phyloP scores from a whole-genome alignment of 805 yeast genomes.

The Candida verbasci region DNA sequence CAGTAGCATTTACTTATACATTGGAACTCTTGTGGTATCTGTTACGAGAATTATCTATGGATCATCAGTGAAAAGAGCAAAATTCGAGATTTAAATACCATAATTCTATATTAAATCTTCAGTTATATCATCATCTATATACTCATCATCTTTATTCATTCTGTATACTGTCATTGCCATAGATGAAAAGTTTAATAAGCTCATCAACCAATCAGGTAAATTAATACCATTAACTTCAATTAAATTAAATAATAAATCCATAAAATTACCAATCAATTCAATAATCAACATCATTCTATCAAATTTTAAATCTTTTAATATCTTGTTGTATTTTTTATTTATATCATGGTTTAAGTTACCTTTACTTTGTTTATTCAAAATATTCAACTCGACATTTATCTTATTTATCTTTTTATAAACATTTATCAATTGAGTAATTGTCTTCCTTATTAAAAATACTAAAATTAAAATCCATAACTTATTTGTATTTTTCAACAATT shows the following conservation, averaged over 20 bases:
- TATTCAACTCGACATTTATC: constrained; percentile 31
- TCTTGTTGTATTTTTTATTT: constrained; percentile 33
- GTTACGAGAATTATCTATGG: too few species aligned
- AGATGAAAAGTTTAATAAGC: constrained; percentile 34
- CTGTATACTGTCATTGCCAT: constrained; percentile 46
- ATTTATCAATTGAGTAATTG: constrained; percentile 38
- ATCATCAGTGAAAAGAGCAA: too few species aligned
- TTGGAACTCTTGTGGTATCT: too few species aligned
- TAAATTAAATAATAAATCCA: constrained; percentile 36
- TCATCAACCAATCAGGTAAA: constrained; percentile 42
- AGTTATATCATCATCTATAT: constrained; percentile 38
- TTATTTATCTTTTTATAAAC: constrained; percentile 34
- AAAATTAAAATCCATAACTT: constrained; percentile 40
- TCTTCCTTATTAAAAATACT: constrained; percentile 37
- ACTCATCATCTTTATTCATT: constrained; percentile 46
- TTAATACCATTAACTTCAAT: constrained; percentile 33
- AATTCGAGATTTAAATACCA: too few species aligned
- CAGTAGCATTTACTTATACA: too few species aligned
- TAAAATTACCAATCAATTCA: constrained; percentile 38
- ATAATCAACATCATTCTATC: constrained; percentile 39
- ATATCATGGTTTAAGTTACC: constrained; percentile 20
- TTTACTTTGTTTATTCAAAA: constrained; percentile 20
- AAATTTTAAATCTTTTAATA: constrained; percentile 37
- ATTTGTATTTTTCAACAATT: constrained; percentile 37
- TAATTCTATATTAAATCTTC: constrained; percentile 36